phyloP scores from a whole-genome alignment of 2,329 filamentous ascomycete genomes.

The Aspergillus sclerotialis region DNA sequence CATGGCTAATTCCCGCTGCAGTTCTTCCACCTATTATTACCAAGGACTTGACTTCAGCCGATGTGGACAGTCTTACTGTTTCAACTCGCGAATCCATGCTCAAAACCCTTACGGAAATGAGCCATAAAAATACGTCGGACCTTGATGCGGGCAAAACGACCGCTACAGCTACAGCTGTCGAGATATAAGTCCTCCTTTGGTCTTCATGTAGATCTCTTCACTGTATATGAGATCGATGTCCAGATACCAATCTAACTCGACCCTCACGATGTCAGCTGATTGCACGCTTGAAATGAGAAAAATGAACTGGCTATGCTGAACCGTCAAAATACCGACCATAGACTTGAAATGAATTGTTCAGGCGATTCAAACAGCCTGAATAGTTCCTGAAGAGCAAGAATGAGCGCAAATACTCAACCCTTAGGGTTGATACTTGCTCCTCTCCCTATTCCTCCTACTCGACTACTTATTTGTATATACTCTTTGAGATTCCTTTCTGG shows the following conservation, averaged over 20 bases:
- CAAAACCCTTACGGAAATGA: slow-evolving; percentile 44
- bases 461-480: background rate
- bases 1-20: too few relatives aligned
- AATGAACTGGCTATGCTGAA: background rate
- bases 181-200: slow-evolving; percentile 21
- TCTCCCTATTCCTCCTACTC: background rate
- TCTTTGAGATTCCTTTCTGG: too few relatives aligned
- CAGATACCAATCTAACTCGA: too few relatives aligned
- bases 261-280: background rate
- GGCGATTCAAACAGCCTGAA: background rate
- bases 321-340: background rate
- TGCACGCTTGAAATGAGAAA: background rate
- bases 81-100: slow-evolving; percentile 71
- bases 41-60: slow-evolving; percentile 61
- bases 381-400: background rate
- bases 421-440: background rate
- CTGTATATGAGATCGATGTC: too few relatives aligned
- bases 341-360: background rate
- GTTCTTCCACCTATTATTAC: slow-evolving; percentile 79
- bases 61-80: slow-evolving; percentile 67
- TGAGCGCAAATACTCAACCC: too few relatives aligned
- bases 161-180: slow-evolving; percentile 25
- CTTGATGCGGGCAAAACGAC: slow-evolving; percentile 13
- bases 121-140: slow-evolving; percentile 16
- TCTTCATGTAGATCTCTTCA: background rate